Conservation (phyloP, 2,329 filamentous ascomycete genomes). For the Botrytis sinoallii region DNA sequence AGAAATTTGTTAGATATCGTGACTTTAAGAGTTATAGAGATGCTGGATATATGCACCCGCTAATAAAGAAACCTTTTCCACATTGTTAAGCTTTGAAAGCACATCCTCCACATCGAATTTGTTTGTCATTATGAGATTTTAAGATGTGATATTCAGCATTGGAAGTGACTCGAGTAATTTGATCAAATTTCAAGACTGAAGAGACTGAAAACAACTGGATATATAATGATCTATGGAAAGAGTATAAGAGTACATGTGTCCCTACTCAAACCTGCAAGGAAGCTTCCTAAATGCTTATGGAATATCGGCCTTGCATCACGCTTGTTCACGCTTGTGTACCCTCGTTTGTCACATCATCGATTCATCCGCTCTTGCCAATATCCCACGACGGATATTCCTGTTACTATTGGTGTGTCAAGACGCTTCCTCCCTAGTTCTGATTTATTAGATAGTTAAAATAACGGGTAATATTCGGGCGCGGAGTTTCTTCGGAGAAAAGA, state of each 20-base stretch:
- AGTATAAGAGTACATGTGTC: background rate
- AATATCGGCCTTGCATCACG: background rate
- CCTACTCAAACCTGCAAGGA: background rate
- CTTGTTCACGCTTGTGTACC: background rate
- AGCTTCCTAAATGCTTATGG: background rate
- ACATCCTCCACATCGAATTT: constrained; percentile 50
- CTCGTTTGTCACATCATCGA: background rate
- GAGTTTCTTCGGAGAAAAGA: background rate
- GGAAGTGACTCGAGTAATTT: background rate
- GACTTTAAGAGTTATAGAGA: background rate
- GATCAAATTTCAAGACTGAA: background rate
- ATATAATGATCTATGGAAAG: background rate
- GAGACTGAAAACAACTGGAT: background rate
- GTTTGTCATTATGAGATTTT: constrained; percentile 24
- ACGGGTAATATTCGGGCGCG: constrained; percentile 1
- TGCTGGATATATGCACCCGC: constrained; percentile 40
- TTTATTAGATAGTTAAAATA: too few species aligned
- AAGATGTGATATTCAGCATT: background rate
- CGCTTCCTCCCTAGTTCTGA: background rate
- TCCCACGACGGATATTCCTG: background rate
- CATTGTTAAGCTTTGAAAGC: constrained; percentile 51
- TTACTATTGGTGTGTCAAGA: background rate
- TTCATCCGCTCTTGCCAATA: background rate
- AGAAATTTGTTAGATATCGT: constrained; percentile 22
- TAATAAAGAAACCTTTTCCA: constrained; percentile 53